Conservation (phyloP, 805 yeast genomes). For the Candida khao-thaluensis region DNA sequence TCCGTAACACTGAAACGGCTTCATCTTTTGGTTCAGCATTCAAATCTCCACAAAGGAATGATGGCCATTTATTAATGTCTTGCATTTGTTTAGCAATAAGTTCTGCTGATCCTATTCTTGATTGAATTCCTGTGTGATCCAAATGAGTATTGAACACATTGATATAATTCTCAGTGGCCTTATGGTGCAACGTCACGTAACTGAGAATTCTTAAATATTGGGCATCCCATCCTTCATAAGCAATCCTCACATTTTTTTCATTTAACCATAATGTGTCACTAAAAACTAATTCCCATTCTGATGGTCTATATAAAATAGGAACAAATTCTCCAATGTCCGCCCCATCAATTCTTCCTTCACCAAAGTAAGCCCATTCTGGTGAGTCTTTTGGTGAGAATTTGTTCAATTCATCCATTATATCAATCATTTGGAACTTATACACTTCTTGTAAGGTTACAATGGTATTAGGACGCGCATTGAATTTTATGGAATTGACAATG, state of each 20-base stretch:
- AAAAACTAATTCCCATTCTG: slow-evolving; percentile 30
- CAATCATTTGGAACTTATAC: slow-evolving; percentile 33
- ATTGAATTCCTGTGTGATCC: slow-evolving; percentile 33
- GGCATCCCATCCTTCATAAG: slow-evolving; percentile 41
- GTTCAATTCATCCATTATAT: slow-evolving; percentile 29
- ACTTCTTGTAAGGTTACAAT: slow-evolving; percentile 44
- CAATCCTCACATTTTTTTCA: slow-evolving; percentile 29
- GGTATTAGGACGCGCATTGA: slow-evolving; percentile 21
- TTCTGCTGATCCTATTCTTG: slow-evolving; percentile 30
- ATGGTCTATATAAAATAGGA: slow-evolving; percentile 28
- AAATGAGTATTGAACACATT: slow-evolving; percentile 41
- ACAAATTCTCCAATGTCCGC: slow-evolving; percentile 28
- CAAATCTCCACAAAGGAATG: slow-evolving; percentile 31
- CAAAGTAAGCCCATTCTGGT: slow-evolving; percentile 32
- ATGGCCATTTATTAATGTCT: slow-evolving; percentile 29
- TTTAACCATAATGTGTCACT: slow-evolving; percentile 36
- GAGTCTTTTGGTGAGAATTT: slow-evolving; percentile 14
- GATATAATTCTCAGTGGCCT: slow-evolving; percentile 24
- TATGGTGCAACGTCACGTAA: slow-evolving; percentile 29
- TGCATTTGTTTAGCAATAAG: slow-evolving; percentile 29
- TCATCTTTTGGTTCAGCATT: slow-evolving; percentile 25
- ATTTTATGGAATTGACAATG: slow-evolving; percentile 24
- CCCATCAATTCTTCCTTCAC: slow-evolving; percentile 31
- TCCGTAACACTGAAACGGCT: slow-evolving; percentile 17
- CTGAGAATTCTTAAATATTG: slow-evolving; percentile 32